Percentiles rank a stretch among this genome's conserved stretches.
phyloP scores from a whole-genome alignment of 2,329 filamentous ascomycete species.

The Epichloe coenophiala region DNA sequence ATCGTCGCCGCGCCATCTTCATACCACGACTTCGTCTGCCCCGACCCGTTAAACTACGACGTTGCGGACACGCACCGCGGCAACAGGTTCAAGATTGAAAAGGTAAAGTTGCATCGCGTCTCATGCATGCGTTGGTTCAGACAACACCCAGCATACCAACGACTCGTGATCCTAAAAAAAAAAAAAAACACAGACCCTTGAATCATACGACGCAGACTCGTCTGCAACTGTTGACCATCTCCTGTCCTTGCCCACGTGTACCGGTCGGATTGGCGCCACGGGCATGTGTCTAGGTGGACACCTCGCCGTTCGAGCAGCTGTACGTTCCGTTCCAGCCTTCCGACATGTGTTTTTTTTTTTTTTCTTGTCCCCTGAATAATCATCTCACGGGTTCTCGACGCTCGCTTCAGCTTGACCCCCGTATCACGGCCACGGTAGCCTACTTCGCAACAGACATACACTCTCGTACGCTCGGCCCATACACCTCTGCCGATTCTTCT shows the following conservation, averaged over 20 bases:
- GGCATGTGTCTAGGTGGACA: constrained; percentile 94
- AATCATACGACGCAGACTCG: constrained; percentile 76
- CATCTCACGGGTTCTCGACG: background rate
- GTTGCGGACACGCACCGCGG: constrained; percentile 76
- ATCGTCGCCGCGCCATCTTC: constrained; percentile 83
- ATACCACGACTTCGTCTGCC: constrained; percentile 86
- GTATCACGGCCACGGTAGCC: constrained; percentile 64
- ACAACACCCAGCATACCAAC: background rate
- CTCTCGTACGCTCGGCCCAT: constrained; percentile 56
- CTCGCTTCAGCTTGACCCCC: constrained; percentile 59
- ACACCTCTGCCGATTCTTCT: constrained; percentile 34
- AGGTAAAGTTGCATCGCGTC: no score
- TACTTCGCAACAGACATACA: constrained; percentile 94
- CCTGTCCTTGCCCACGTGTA: constrained; percentile 62
- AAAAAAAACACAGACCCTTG: constrained; percentile 59
- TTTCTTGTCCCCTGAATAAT: no score
- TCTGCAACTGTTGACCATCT: constrained; percentile 55
- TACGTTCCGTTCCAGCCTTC: constrained; percentile 21
- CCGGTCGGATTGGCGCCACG: constrained; percentile 62
- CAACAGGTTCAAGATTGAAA: constrained; percentile 74
- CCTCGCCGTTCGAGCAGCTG: constrained; percentile 49
- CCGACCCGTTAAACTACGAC: constrained; percentile 74
- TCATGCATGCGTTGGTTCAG: no score
- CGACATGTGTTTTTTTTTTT: background rate
- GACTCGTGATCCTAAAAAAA: background rate